Conservation (phyloP, 306 rosid genomes). For the Phaseolus lunatus region DNA sequence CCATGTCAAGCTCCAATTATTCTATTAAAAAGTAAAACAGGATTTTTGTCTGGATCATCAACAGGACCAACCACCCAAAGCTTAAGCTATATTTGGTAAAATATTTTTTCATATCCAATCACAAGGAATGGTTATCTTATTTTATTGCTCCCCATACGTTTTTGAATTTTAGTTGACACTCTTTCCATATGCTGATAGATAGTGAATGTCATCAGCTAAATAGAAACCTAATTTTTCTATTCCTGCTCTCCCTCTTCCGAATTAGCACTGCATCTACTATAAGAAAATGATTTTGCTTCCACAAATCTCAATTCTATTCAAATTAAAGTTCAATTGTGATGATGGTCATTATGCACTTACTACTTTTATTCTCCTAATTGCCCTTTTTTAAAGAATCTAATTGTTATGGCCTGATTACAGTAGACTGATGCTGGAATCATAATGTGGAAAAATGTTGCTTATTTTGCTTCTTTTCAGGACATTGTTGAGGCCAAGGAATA, state of each 20-base stretch:
- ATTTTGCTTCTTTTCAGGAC: conserved; percentile 61
- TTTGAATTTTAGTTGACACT: not conserved
- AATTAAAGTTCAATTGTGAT: not conserved
- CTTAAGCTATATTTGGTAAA: not conserved
- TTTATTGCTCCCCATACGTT: not conserved
- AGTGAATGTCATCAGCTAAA: too few species aligned
- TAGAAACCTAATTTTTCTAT: too few species aligned
- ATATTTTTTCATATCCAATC: not conserved
- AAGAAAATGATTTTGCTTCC: not conserved
- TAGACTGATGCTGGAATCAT: not conserved
- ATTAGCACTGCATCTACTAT: not conserved
- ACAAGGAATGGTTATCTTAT: too few species aligned
- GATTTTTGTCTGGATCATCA: not conserved
- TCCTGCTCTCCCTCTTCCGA: not conserved
- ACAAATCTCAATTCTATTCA: not conserved
- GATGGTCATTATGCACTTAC: not conserved
- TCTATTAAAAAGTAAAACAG: not conserved
- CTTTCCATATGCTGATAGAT: too few species aligned
- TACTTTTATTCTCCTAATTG: not conserved
- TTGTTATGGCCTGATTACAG: not conserved
- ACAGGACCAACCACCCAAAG: not conserved
- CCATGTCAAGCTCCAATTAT: conserved; percentile 6
- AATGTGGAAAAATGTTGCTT: not conserved
- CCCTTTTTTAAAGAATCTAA: not conserved
- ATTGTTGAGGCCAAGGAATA: conserved; percentile 78